Evolutionary conservation across 306 rosid genomes (phyloP), one percentile per base, ranked within the genome.

Genomic region (Trichosanthes cucumerina): DNA sequence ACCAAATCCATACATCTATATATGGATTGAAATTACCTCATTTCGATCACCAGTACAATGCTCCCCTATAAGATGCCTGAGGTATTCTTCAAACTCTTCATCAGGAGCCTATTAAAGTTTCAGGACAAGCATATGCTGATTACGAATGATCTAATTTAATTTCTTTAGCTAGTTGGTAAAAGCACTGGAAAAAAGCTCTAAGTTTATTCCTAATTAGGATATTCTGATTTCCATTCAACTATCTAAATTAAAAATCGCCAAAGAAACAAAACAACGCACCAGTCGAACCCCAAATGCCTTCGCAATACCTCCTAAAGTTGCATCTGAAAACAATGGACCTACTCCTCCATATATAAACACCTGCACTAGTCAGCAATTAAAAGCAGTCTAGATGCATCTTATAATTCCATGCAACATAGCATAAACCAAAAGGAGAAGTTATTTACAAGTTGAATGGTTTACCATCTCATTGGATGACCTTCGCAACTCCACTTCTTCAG

Each of bases 81-180:
- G 92, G 87, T 92, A 92, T 85, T 95, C 98, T 82, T 91, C 93
- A 83, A 92, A 95, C 86, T 91, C 95, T 87, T 95, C 98, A 84
- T 92, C 98, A 77, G 98, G 98, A 82, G 97, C 98, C 98, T 95
- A 79, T 83, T 82, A 34, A 77, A 79, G 58, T 47, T 72, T 46
- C 58, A 24, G 31, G 33, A 3, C 58, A 26, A 46, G 41, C 34
- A 23, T 70, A 24, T 69, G 54, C 5, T 43, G 54, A 19, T 41
- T 21, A 38, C 34, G 34, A 38, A 68, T 68, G 23, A 21, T 68
- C 54, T 43, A 43, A 69, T 39, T 5, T 41, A 41, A 41, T 38
- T 19, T 18, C 19, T 38, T 38, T 16, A 36, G 33, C 53, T 24
- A 69, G 75, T 69, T 18, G 53, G 18, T 15, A 70, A 70, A 70